Conservation (phyloP, 495 filamentous ascomycete genomes). For the Penicillium atrosanguineum region DNA sequence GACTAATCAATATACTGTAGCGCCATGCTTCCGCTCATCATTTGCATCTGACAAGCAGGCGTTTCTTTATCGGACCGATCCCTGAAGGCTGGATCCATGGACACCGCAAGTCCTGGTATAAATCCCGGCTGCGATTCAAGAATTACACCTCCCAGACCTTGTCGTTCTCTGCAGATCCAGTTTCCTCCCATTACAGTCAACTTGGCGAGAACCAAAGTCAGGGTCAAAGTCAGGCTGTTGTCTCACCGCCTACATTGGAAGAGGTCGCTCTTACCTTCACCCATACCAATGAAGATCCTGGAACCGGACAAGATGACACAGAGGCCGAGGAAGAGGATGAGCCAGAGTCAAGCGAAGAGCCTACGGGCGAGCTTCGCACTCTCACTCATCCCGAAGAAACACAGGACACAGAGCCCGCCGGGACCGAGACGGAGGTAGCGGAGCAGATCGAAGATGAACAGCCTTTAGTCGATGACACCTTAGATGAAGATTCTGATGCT, state of each 20-base stretch:
- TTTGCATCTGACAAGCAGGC: constrained; percentile 59
- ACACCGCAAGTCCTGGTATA: constrained; percentile 64
- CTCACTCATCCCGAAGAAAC: constrained; percentile 16
- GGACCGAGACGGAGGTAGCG: not conserved
- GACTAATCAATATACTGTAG: constrained; percentile 31
- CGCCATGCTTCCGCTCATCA: constrained; percentile 62
- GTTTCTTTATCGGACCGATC: constrained; percentile 68
- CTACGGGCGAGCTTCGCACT: constrained; percentile 18
- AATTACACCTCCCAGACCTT: constrained; percentile 57
- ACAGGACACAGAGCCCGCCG: not conserved
- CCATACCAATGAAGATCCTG: constrained; percentile 11
- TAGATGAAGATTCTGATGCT: constrained; percentile 8
- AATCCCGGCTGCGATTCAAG: constrained; percentile 46
- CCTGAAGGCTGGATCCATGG: constrained; percentile 67
- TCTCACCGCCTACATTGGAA: constrained; percentile 12
- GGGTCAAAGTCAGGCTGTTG: not conserved
- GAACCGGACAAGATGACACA: constrained; percentile 12
- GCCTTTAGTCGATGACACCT: constrained; percentile 4
- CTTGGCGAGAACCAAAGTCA: constrained; percentile 23
- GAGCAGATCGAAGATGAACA: constrained; percentile 1
- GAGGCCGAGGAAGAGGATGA: constrained; percentile 2
- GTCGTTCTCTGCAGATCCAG: constrained; percentile 51
- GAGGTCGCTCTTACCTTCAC: constrained; percentile 23
- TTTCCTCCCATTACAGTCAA: constrained; percentile 38
- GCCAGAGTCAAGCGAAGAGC: constrained; percentile 17